phyloP scores from a whole-genome alignment of 2,329 filamentous ascomycete species.

The Plectosphaerella sp. region DNA sequence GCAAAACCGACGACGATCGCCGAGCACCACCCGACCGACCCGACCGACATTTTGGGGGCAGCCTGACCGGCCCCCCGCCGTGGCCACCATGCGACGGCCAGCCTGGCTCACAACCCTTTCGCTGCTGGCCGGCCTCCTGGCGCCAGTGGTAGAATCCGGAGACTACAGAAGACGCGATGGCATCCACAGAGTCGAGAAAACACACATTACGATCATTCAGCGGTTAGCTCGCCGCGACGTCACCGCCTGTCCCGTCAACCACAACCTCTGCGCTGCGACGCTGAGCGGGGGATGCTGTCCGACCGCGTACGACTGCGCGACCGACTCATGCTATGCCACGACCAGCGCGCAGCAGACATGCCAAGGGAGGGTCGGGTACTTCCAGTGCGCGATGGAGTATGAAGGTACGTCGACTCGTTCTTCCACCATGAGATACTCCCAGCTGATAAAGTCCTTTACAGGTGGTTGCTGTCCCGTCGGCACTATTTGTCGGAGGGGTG shows the following conservation, averaged over 20 bases:
- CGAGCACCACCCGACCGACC: too few species aligned
- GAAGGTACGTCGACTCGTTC: constrained; percentile 22
- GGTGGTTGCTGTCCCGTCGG: constrained; percentile 42
- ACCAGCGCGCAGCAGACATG: constrained; percentile 37
- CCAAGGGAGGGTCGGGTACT: constrained; percentile 29
- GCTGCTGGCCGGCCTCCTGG: neutral
- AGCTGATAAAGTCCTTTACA: constrained; percentile 14
- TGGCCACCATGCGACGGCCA: too few species aligned
- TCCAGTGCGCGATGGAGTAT: constrained; percentile 32
- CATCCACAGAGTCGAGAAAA: constrained; percentile 24
- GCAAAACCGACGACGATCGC: too few species aligned
- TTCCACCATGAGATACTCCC: neutral
- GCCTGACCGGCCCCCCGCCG: too few species aligned
- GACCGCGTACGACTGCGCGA: constrained; percentile 40
- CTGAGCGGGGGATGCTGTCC: constrained; percentile 45
- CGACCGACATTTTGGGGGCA: too few species aligned
- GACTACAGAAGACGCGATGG: constrained; percentile 24
- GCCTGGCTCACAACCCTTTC: too few species aligned
- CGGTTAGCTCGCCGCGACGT: constrained; percentile 11
- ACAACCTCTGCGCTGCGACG: constrained; percentile 29
- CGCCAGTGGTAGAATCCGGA: neutral
- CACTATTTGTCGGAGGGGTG: constrained; percentile 32
- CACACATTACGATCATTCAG: constrained; percentile 9
- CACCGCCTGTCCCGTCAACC: constrained; percentile 16
- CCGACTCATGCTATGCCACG: constrained; percentile 41